These are phyloP conservation scores for Fusarium compactum DNA, from an alignment of 2,329 filamentous ascomycete genomes.

Conservation along the genomic window DNA sequence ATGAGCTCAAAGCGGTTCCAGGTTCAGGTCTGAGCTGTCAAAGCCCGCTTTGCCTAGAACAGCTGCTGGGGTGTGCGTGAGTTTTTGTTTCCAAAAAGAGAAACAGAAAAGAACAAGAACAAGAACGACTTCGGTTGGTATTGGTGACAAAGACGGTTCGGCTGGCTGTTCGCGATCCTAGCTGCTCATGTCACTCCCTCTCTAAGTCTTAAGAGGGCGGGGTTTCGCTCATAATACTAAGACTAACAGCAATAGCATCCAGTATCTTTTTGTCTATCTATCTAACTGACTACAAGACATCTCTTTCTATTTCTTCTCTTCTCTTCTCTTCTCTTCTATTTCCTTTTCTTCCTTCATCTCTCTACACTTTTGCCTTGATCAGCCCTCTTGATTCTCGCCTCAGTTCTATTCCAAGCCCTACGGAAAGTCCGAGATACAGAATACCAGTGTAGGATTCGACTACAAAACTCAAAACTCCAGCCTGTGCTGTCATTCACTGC, in stretches of 20 bases:
- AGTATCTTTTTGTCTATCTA: neutral
- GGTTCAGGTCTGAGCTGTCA: constrained; percentile 22
- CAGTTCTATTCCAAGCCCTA: constrained; percentile 4
- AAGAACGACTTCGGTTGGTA: constrained; percentile 41
- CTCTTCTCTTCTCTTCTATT: constrained; percentile 4
- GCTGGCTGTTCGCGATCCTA: constrained; percentile 45
- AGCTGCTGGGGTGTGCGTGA: constrained; percentile 19
- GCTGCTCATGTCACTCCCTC: constrained; percentile 21
- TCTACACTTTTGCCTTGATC: neutral
- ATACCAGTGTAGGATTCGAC: constrained; percentile 20
- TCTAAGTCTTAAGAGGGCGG: constrained; percentile 34
- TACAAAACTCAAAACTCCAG: constrained; percentile 31
- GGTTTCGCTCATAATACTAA: constrained; percentile 7
- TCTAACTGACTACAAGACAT: neutral
- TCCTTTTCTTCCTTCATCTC: neutral
- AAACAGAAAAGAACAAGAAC: constrained; percentile 2
- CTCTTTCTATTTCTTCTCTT: constrained; percentile 1
- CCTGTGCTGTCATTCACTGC: constrained; percentile 27
- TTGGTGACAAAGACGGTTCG: constrained; percentile 38
- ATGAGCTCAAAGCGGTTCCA: constrained; percentile 25
- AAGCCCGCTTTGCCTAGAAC: constrained; percentile 45
- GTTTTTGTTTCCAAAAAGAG: constrained; percentile 30
- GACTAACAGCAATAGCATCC: neutral
- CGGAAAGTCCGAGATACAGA: neutral
- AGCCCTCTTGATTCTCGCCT: neutral